Evolutionary conservation across 176 grass and related monocot genomes (phyloP).

Genomic region (Puya raimondii): DNA sequence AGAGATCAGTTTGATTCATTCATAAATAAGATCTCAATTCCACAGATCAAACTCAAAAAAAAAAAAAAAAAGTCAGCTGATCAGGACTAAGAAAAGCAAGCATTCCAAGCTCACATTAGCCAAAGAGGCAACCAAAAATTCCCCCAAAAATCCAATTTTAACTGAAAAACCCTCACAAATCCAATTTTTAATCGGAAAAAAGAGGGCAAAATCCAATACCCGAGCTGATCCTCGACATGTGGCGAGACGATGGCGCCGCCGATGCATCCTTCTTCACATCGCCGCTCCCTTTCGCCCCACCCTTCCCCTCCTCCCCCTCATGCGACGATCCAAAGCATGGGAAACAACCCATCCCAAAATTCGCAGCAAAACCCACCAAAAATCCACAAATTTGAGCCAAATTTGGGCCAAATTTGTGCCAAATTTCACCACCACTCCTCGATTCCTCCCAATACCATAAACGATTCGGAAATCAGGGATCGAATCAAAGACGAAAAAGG

Average conservation of each 20-base stretch:
- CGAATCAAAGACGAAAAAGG: neutral
- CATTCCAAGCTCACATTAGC: neutral
- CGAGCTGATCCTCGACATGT: conserved; percentile 42
- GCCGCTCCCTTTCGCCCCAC: conserved; percentile 8
- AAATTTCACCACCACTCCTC: neutral
- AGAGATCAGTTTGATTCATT: neutral
- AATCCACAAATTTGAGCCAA: neutral
- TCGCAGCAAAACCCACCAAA: neutral
- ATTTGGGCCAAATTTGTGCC: no score
- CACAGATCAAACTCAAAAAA: neutral
- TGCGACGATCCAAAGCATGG: conserved; percentile 56
- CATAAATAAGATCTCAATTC: neutral
- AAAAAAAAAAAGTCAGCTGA: neutral
- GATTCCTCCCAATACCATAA: neutral
- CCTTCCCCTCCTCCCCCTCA: conserved; percentile 33
- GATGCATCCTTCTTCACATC: conserved; percentile 37
- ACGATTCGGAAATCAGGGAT: neutral
- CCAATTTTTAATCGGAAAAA: conserved; percentile 1
- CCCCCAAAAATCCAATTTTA: neutral
- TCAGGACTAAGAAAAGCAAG: no score
- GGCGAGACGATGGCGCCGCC: conserved; percentile 15
- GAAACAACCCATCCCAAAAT: conserved; percentile 72
- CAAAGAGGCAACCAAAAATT: neutral
- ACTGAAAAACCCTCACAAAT: neutral
- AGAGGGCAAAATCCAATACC: conserved; percentile 30